These are phyloP conservation scores for Ambrosiella xylebori DNA, from an alignment of 2,329 filamentous ascomycete genomes.

Conservation along the genomic window DNA sequence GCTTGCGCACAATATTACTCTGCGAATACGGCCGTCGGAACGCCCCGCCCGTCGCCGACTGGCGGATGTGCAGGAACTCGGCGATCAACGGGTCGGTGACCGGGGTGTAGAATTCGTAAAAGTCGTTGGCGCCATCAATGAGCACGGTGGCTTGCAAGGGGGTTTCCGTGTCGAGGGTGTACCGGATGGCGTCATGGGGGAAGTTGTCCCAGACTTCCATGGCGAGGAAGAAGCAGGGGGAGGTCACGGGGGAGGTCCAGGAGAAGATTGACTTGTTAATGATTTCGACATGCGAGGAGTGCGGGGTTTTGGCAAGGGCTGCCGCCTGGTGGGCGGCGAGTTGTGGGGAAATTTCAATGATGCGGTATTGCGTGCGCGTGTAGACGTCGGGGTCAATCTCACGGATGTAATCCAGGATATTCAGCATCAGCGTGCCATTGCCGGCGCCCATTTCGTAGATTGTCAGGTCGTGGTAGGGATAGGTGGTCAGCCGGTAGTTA, in stretches of 20 bases:
- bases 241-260: slow-evolving; percentile 74
- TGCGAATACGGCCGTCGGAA: slow-evolving; percentile 44
- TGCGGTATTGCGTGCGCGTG: slow-evolving; percentile 77
- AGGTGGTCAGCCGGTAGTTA: slow-evolving; percentile 88
- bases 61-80: slow-evolving; percentile 68
- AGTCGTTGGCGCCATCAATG: slow-evolving; percentile 70
- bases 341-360: slow-evolving; percentile 83
- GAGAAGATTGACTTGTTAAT: slow-evolving; percentile 91
- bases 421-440: slow-evolving; percentile 93
- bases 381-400: slow-evolving; percentile 82
- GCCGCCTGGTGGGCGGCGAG: slow-evolving; percentile 63
- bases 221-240: slow-evolving; percentile 91
- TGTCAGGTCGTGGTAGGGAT: slow-evolving; percentile 89
- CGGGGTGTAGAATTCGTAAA: slow-evolving; percentile 82
- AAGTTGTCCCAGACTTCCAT: slow-evolving; percentile 99
- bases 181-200: slow-evolving; percentile 83
- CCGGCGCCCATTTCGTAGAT: slow-evolving; percentile 99
- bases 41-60: slow-evolving; percentile 51
- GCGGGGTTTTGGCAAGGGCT: slow-evolving; percentile 51
- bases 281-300: slow-evolving; percentile 76
- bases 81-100: slow-evolving; percentile 66
- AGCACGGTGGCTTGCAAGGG: slow-evolving; percentile 80
- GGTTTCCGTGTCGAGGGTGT: slow-evolving; percentile 46
- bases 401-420: slow-evolving; percentile 92
- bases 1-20: slow-evolving; percentile 37